These are phyloP conservation scores for Rusavskia elegans DNA, from an alignment of 495 filamentous ascomycete genomes.

Conservation along the genomic window DNA sequence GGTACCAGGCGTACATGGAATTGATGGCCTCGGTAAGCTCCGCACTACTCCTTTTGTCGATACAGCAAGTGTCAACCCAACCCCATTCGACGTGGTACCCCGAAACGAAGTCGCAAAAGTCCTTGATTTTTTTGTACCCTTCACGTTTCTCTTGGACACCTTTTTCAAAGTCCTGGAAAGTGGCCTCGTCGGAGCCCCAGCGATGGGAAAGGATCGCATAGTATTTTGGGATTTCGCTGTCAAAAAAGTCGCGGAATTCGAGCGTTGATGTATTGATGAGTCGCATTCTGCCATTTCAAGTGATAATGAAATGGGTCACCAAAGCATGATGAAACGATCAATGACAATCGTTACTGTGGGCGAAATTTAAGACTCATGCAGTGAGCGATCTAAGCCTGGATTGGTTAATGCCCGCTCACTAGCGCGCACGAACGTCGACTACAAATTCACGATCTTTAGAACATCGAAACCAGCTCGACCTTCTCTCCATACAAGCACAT, in stretches of 20 bases:
- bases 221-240: no score
- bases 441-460: not conserved
- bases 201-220: not conserved
- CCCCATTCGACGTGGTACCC: not conserved
- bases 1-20: not conserved
- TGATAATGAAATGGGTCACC: no score
- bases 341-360: no score
- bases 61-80: not conserved
- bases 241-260: no score
- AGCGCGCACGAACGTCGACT: conserved; percentile 13
- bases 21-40: not conserved
- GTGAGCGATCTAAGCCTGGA: conserved; percentile 2
- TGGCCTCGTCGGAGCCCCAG: not conserved
- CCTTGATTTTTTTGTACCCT: not conserved
- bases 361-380: no score
- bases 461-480: not conserved
- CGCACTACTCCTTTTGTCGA: not conserved
- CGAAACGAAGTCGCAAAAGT: not conserved
- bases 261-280: no score
- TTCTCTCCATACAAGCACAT: not conserved
- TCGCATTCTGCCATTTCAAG: no score
- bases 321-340: no score
- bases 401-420: conserved; percentile 21
- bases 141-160: not conserved
- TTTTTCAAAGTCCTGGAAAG: not conserved